phyloP scores from a whole-genome alignment of 768 basidiomycete genomes.

The Macrolepiota dolichaula region DNA sequence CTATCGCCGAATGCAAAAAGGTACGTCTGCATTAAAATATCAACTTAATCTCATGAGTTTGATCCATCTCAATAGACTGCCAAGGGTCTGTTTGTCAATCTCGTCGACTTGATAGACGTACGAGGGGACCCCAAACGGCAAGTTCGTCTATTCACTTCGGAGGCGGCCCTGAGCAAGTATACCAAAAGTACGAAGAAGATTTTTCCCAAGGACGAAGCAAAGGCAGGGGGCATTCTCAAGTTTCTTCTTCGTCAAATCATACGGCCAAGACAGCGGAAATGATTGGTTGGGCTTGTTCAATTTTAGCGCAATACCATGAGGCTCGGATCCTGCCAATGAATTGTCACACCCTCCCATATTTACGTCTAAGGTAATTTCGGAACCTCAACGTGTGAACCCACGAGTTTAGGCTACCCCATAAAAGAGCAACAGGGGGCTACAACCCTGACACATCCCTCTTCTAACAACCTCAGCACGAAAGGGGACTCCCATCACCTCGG shows the following conservation, averaged over 20 bases:
- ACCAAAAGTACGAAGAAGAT: neutral
- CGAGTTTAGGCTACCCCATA: too few species aligned
- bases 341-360: neutral
- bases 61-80: neutral
- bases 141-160: neutral
- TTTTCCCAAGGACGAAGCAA: neutral
- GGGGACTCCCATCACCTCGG: neutral
- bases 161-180: slow-evolving; percentile 11
- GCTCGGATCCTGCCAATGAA: neutral
- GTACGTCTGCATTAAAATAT: neutral
- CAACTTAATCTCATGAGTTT: neutral
- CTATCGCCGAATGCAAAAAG: neutral
- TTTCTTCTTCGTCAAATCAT: slow-evolving; percentile 10
- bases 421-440: neutral
- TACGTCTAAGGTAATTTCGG: neutral
- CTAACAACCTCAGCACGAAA: neutral
- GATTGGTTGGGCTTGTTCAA: neutral
- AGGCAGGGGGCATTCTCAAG: slow-evolving; percentile 6
- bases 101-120: slow-evolving; percentile 12
- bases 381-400: too few species aligned
- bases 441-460: neutral
- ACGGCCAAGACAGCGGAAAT: neutral
- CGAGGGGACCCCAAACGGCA: neutral
- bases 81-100: slow-evolving; percentile 6
- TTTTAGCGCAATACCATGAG: neutral